Evolutionary conservation across 495 filamentous ascomycete species (phyloP), one percentile per base, ranked within the genome.

Genomic region (Lepraria neglecta): DNA sequence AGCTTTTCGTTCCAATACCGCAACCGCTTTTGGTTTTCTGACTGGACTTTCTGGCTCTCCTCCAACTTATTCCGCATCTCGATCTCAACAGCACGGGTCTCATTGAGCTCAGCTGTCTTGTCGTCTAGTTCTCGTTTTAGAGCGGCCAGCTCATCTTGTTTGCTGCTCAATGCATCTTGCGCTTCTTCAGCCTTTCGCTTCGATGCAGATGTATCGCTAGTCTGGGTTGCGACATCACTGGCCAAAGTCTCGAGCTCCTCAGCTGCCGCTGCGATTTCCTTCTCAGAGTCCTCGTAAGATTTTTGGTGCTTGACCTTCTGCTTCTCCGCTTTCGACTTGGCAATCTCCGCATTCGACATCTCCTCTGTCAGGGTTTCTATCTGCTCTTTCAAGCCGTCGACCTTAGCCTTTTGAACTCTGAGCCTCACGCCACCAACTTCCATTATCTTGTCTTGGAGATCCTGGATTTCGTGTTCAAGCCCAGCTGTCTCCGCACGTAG

Each of bases 61-160:
- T 97, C 90, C 19, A 97, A 84, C 72, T 95, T 94, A 72, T 97
- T 97, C 56, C 91, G 89, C 91, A 97, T 97, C 72, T 97, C 94
- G 62, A 98, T 96, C 74, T 97, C 95, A 17, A 87, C 80, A 4
- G 89, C 92, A 0, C 94, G 84, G 3, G 86, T 95, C 69, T 89
- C 89, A 69, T 97, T 97, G 45, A 97, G 77, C 64, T 95, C 91
- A 4, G 86, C 81, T 17, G 85, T 87, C 78, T 90, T 92, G 64
- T 87, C 85, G 64, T 97, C 92, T 12, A 97, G 77, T 67, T 97
- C 89, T 4, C 80, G 73, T 74, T 97, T 98, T 52, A 97, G 67
- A 38, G 82, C 76, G 51, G 84, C 81, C 6, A 98, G 80, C 67
- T 92, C 89, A 64, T 84, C 84, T 71, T 87, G 92, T 76, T 92